Evolutionary conservation across 441 rosid species (phyloP), one percentile per base, ranked within the genome.

Genomic region (Euphorbia celastroides): DNA sequence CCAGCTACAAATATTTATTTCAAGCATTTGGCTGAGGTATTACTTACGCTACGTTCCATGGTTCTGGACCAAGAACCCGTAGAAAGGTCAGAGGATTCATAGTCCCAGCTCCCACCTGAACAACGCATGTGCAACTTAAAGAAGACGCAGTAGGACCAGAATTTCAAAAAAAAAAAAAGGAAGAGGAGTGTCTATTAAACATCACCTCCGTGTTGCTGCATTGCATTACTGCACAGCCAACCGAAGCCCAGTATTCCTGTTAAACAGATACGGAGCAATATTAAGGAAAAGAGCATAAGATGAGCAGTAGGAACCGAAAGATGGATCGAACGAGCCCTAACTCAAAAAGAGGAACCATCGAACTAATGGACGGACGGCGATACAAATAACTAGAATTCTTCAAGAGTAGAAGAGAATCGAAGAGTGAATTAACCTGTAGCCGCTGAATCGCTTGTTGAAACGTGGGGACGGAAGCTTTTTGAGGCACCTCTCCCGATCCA

Each of bases 221-320:
- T 76, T 94, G 99, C 99, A 94, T 94, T 42, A 94, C 81, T 1
- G 97, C 93, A 66, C 99, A 94, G 69, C 99, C 99, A 34, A 88
- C 97, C n/a, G 99, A 94, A 62, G 97, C 97, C 99, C 99, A 94
- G 71, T 91, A 91, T 74, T 94, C 96, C 96, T 93, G 65, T 50
- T 74, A 25, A 68, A 32, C 11, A 66, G 42, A 75, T 56, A 75
- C 17, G 31, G 5, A 13, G 7, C 23, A 25, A 31, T 32, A 14
- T 26, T 9, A 4, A 26, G 14, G 67, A 66, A 7, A 20, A 71
- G 27, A 52, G 48, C 1, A 30, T 5, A 11, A n/a, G n/a, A n/a
- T n/a, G n/a, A n/a, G n/a, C n/a, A n/a, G n/a, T n/a, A n/a, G 38
- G 9, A 34, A 34, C 38, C 4, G 4, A 34, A 9, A 34, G 38